Percentiles rank a stretch among this genome's conserved stretches.
Conservation (phyloP, 2,329 filamentous ascomycete genomes). For the Penicillium carneum region DNA sequence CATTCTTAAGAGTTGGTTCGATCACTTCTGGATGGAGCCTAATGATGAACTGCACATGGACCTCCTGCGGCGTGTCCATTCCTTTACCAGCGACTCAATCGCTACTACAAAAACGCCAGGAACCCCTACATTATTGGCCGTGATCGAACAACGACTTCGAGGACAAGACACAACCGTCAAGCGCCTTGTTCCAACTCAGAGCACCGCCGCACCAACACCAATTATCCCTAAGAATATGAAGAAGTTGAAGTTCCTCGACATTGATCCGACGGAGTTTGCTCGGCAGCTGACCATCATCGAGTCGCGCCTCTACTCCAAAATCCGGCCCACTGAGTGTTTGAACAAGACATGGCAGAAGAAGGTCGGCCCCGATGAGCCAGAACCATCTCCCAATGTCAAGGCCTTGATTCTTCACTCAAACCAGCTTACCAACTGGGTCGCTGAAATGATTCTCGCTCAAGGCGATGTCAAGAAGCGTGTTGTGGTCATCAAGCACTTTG, state of each 20-base stretch:
- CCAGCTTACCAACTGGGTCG: constrained; percentile 98
- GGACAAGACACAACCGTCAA: constrained; percentile 83
- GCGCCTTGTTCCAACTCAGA: constrained; percentile 84
- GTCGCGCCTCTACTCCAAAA: constrained; percentile 90
- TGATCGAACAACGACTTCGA: constrained; percentile 85
- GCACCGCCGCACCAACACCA: constrained; percentile 79
- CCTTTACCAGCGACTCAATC: constrained; percentile 89
- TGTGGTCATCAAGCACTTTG: constrained; percentile 97
- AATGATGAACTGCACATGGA: constrained; percentile 83
- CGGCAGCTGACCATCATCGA: constrained; percentile 96
- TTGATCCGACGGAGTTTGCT: constrained; percentile 95
- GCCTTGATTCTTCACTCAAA: constrained; percentile 96
- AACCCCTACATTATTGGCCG: constrained; percentile 79
- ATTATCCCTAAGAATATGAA: constrained; percentile 99
- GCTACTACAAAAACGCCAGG: constrained; percentile 93
- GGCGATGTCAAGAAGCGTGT: constrained; percentile 94
- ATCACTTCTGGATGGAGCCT: constrained; percentile 98
- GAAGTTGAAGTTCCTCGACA: constrained; percentile 97
- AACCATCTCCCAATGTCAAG: constrained; percentile 92
- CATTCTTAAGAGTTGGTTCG: constrained; percentile 97
- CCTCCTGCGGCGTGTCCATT: constrained; percentile 85
- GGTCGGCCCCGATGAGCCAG: constrained; percentile 70
- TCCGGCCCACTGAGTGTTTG: constrained; percentile 92
- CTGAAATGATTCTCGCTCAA: constrained; percentile 97
- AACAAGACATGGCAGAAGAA: constrained; percentile 99